phyloP scores from a whole-genome alignment of 331 rosid species.

The Acacia concinna region DNA sequence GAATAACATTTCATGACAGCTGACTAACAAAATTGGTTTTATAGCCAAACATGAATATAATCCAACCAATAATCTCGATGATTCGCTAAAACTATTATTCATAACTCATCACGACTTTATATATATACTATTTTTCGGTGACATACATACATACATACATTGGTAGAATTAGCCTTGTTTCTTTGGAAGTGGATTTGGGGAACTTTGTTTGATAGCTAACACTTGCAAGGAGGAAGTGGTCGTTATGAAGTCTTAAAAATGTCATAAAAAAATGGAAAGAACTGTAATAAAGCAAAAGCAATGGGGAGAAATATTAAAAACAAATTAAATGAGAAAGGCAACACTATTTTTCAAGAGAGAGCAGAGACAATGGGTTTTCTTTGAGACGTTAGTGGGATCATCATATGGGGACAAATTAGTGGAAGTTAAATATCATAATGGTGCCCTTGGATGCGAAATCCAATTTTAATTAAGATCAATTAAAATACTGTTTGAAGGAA shows the following conservation, averaged over 20 bases:
- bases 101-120: too few species aligned
- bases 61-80: neutral
- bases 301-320: neutral
- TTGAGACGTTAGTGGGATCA: conserved; percentile 54
- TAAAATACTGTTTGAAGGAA: neutral
- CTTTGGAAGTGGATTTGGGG: conserved; percentile 8
- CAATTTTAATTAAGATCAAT: too few species aligned
- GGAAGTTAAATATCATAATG: conserved; percentile 13
- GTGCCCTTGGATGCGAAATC: neutral
- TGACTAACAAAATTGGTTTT: neutral
- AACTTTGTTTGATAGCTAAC: conserved; percentile 21
- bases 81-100: neutral
- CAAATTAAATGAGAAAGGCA: conserved; percentile 28
- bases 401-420: conserved; percentile 49
- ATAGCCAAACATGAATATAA: neutral
- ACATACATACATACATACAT: too few species aligned
- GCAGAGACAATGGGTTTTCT: conserved; percentile 33
- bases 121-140: too few species aligned
- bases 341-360: too few species aligned
- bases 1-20: too few species aligned
- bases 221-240: conserved; percentile 31
- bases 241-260: conserved; percentile 34
- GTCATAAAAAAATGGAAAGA: conserved; percentile 11
- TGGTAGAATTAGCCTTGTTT: neutral
- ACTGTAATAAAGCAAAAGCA: conserved; percentile 21